Percentiles rank a stretch among this genome's conserved stretches.
Evolutionary conservation across 768 basidiomycete species (phyloP).

Genomic region (Suillus discolor): DNA sequence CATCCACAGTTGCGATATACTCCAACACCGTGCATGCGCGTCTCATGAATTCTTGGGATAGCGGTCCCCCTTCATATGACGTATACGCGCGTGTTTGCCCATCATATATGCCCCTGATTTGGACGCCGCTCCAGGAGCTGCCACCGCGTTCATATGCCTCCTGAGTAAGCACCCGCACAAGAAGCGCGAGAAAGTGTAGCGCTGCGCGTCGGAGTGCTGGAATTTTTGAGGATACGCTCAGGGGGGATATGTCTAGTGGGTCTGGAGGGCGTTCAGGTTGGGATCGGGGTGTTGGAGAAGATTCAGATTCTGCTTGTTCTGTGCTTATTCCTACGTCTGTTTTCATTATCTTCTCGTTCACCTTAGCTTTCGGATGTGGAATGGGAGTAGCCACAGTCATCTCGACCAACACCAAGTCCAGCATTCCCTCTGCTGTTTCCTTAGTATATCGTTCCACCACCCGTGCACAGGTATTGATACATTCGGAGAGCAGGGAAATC

Average conservation of each 20-base stretch:
- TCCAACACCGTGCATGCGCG: slow-evolving; percentile 62
- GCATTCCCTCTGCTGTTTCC: slow-evolving; percentile 65
- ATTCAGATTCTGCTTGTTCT: slow-evolving; percentile 54
- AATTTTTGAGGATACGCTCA: slow-evolving; percentile 53
- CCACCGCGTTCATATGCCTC: slow-evolving; percentile 45
- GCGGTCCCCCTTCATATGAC: slow-evolving; percentile 6
- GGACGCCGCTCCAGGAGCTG: slow-evolving; percentile 17
- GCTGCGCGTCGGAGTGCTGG: slow-evolving; percentile 86
- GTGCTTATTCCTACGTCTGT: slow-evolving; percentile 11
- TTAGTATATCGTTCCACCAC: slow-evolving; percentile 64
- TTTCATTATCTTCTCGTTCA: slow-evolving; percentile 8
- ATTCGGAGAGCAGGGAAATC: slow-evolving; percentile 72
- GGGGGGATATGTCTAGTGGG: slow-evolving; percentile 1
- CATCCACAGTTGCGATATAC: slow-evolving; percentile 73
- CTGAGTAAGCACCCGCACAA: slow-evolving; percentile 63
- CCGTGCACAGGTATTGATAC: slow-evolving; percentile 62
- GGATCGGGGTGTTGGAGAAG: slow-evolving; percentile 40
- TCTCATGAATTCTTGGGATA: slow-evolving; percentile 39
- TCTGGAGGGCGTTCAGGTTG: background rate
- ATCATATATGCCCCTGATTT: background rate
- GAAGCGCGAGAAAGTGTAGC: slow-evolving; percentile 74
- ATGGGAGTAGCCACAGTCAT: slow-evolving; percentile 31
- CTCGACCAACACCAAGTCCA: slow-evolving; percentile 78
- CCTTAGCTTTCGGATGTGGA: slow-evolving; percentile 22
- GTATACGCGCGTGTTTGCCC: slow-evolving; percentile 11